Base-by-base conservation (phyloP, 2,329 filamentous ascomycete species). In the Epichloe baconii region DNA sequence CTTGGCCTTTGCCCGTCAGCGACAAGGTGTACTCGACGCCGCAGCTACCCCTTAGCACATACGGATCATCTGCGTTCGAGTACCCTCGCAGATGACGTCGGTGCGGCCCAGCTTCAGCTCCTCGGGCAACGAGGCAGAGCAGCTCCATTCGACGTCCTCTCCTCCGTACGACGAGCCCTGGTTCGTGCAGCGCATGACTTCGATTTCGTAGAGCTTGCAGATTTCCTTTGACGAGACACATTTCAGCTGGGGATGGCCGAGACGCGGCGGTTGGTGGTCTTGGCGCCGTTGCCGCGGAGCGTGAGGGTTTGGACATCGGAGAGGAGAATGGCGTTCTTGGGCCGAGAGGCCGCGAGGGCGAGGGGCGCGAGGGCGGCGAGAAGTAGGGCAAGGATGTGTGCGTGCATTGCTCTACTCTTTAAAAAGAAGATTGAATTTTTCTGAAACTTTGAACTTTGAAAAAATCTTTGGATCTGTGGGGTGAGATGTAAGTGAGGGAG, bases 61-160 rank as follows among this genome's bases (percentile, higher is more conserved):
- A 94, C 0, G 81, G 80, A 65, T 97, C 93, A 45, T 91, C 80
- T 0, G 83, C 69, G 14, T 72, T 75, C 52, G 78, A 72, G 69
- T 95, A 97, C 11, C 93, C 64, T 98, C 91, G 67, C 93, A 98
- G 11, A 89, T 74, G 51, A 97, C 91, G 55, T 97, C 90, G 11
- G 91, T 96, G 54, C 79, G 77, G 52, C 88, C 90, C 31, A 97
- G 79, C 67, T 78, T 78, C 55, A 85, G 74, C 61, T 82, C 77
- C 21, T 74, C 69, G 0, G 82, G 81, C 15, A 85, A 66, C 2
- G 69, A 66, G 0, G 81, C 79, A 5, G 80, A 80, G 69, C 91
- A 98, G 31, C 86, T 87, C 91, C 91, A 98, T 69, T 95, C 84
- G 38, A 96, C 77, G 64, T 95, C 86, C 67, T 93, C 82, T 43